Percentiles rank a stretch among this genome's conserved stretches.
Evolutionary conservation across 2,329 filamentous ascomycete genomes (phyloP).

Genomic region (Colletotrichum shisoi): DNA sequence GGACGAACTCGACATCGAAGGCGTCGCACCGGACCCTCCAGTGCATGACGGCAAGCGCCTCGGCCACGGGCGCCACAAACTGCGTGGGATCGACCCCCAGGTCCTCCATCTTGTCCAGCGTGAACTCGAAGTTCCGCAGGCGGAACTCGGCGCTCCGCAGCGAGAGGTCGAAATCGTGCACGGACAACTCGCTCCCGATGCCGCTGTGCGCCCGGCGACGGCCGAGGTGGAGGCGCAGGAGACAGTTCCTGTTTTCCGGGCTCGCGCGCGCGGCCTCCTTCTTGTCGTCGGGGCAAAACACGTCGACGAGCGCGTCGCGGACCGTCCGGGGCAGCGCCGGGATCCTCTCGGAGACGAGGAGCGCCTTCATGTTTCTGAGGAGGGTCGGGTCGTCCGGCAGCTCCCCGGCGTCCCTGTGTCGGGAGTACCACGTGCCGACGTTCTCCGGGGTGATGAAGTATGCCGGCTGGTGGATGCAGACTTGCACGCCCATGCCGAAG

Average conservation of each 20-base stretch:
- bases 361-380: background rate
- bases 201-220: constrained; percentile 8
- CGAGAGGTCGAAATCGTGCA: constrained; percentile 47
- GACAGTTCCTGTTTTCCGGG: constrained; percentile 17
- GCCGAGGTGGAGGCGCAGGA: constrained; percentile 40
- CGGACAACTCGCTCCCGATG: constrained; percentile 39
- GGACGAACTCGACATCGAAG: background rate
- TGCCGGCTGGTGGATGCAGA: background rate
- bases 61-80: constrained; percentile 42
- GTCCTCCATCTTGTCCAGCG: constrained; percentile 45
- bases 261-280: background rate
- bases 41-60: constrained; percentile 46
- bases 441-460: background rate
- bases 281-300: constrained; percentile 5
- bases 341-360: background rate
- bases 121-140: constrained; percentile 47
- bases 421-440: background rate
- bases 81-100: constrained; percentile 41
- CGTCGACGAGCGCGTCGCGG: background rate
- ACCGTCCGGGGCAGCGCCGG: background rate
- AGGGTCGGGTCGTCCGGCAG: background rate
- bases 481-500: background rate
- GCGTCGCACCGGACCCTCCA: constrained; percentile 46
- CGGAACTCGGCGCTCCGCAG: constrained; percentile 41
- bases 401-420: background rate